Evolutionary conservation across 2,329 filamentous ascomycete genomes (phyloP).

Genomic region (Curvularia verruculosa): DNA sequence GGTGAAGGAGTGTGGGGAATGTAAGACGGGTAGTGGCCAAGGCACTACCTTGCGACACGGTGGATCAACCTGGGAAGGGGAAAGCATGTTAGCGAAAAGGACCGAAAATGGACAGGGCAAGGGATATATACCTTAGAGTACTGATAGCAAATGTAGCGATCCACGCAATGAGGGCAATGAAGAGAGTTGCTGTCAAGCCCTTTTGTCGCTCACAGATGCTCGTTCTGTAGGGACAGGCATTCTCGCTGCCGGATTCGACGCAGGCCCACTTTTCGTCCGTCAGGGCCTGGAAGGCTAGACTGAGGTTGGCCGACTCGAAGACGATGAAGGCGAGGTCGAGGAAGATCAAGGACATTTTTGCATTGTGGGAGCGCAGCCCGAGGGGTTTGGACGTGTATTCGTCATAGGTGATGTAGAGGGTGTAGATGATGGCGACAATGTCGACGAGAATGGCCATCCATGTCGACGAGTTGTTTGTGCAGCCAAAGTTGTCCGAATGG

Average conservation of each 20-base stretch:
- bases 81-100: slow-evolving; percentile 11
- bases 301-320: slow-evolving; percentile 92
- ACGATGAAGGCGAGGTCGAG: slow-evolving; percentile 96
- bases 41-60: slow-evolving; percentile 39
- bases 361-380: slow-evolving; percentile 79
- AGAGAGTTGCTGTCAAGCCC: slow-evolving; percentile 76
- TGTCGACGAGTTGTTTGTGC: slow-evolving; percentile 65
- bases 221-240: slow-evolving; percentile 37
- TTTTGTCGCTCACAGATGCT: slow-evolving; percentile 68
- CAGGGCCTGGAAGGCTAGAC: slow-evolving; percentile 84
- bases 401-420: slow-evolving; percentile 92
- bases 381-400: slow-evolving; percentile 95
- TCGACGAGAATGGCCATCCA: slow-evolving; percentile 91
- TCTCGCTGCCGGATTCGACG: slow-evolving; percentile 23
- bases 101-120: too few species aligned
- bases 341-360: slow-evolving; percentile 88
- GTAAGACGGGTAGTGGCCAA: slow-evolving; percentile 3
- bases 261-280: slow-evolving; percentile 65
- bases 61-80: slow-evolving; percentile 33
- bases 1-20: slow-evolving; percentile 7
- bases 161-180: slow-evolving; percentile 88
- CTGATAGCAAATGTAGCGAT: slow-evolving; percentile 87
- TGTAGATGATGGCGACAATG: slow-evolving; percentile 85
- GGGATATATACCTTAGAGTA: slow-evolving; percentile 48
- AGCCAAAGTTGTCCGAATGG: slow-evolving; percentile 45